phyloP scores from a whole-genome alignment of 805 yeast species.

The Priceomyces fermenticarens region DNA sequence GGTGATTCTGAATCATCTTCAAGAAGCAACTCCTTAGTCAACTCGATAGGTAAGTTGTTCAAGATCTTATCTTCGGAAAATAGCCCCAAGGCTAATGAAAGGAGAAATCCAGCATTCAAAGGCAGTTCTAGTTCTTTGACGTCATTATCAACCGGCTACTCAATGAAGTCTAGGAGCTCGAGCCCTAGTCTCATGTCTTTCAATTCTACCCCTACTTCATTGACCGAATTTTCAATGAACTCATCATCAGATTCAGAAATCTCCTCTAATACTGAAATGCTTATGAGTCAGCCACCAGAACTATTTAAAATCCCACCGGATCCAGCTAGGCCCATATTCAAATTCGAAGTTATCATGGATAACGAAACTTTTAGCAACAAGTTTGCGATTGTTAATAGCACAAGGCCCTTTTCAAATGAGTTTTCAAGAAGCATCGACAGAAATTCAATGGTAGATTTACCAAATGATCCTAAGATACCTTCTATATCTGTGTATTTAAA shows the following conservation, averaged over 20 bases:
- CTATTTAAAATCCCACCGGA: slow-evolving; percentile 43
- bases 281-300: slow-evolving; percentile 29
- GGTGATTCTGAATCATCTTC: slow-evolving; percentile 5
- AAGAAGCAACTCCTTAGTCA: slow-evolving; percentile 23
- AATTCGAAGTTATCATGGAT: slow-evolving; percentile 44
- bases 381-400: slow-evolving; percentile 17
- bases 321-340: slow-evolving; percentile 42
- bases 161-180: slow-evolving; percentile 30
- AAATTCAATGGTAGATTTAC: slow-evolving; percentile 10
- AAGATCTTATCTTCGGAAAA: slow-evolving; percentile 35
- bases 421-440: slow-evolving; percentile 4
- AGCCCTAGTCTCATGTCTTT: slow-evolving; percentile 38
- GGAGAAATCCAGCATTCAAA: slow-evolving; percentile 6
- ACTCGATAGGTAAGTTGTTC: slow-evolving; percentile 34
- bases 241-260: slow-evolving; percentile 31
- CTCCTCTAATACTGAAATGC: slow-evolving; percentile 5
- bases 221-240: slow-evolving; percentile 30
- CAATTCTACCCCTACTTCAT: slow-evolving; percentile 34
- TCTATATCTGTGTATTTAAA: slow-evolving; percentile 29
- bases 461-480: slow-evolving; percentile 25
- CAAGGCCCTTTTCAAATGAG: slow-evolving; percentile 1
- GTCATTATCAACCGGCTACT: slow-evolving; percentile 32
- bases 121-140: slow-evolving; percentile 34
- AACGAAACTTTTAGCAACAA: slow-evolving; percentile 39
- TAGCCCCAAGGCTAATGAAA: background rate